Evolutionary conservation across 1,284 basidiomycete genomes (phyloP).

Genomic region (Wallemia mellicola): DNA sequence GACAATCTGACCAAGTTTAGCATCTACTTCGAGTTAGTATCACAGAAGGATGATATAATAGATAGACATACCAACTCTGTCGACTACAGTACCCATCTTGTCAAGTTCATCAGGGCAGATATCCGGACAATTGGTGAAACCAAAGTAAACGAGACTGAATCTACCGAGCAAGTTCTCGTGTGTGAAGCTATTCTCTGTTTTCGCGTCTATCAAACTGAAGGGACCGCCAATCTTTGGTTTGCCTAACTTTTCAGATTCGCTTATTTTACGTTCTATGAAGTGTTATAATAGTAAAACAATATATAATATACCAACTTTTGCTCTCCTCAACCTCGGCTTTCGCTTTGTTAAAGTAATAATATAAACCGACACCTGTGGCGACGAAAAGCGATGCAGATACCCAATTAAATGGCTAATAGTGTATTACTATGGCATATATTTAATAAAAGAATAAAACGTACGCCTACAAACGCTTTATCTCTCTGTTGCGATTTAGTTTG

Average conservation of each 20-base stretch:
- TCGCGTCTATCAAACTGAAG: constrained; percentile 36
- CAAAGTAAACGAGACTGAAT: constrained; percentile 61
- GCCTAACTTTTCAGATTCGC: constrained; percentile 24
- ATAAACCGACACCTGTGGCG: constrained; percentile 46
- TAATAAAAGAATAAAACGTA: not conserved
- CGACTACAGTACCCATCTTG: constrained; percentile 66
- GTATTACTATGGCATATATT: not conserved
- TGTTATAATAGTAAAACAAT: not conserved
- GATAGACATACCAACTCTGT: constrained; percentile 31
- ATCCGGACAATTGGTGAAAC: constrained; percentile 91
- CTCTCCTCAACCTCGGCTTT: constrained; percentile 48
- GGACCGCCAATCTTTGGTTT: constrained; percentile 61
- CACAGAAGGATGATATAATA: too few species aligned
- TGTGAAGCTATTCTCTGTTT: constrained; percentile 28
- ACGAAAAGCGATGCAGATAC: constrained; percentile 54
- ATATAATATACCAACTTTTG: constrained; percentile 23
- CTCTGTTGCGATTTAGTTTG: not conserved
- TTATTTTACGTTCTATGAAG: constrained; percentile 28
- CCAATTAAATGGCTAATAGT: constrained; percentile 58
- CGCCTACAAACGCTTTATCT: not conserved
- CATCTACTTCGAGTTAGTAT: too few species aligned
- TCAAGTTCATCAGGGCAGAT: constrained; percentile 96
- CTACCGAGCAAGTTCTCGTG: constrained; percentile 57
- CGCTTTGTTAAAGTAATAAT: constrained; percentile 64
- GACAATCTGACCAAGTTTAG: constrained; percentile 28